Base-by-base conservation (phyloP, 2,329 filamentous ascomycete species). In the Helminthosporium solani region DNA sequence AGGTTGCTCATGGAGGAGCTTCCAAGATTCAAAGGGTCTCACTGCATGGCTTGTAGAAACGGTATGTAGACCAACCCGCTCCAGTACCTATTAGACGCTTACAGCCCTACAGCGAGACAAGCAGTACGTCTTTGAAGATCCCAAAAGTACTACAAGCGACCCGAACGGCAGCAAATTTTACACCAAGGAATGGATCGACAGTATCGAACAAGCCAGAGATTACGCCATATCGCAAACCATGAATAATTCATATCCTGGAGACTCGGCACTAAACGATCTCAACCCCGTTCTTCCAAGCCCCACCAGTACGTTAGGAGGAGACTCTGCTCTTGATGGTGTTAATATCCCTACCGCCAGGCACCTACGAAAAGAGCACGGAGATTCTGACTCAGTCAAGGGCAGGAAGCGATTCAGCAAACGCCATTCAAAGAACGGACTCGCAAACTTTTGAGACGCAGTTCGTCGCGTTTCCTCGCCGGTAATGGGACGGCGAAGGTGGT, bases 361-460 rank as follows among this genome's bases (percentile, higher is more conserved):
- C 61, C 67, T 73, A 45, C 73, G 61, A 61, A 78, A 68, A 70
- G 78, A 71, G 56, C 67, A 61, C 54, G 72, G 70, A 40, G 78
- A 81, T 54, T 68, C 71, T 38, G 78, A 80, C 41, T 79, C 77
- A n/a, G 60, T 78, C 14, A 83, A 81, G 64, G 78, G 78, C 39
- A 75, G 78, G 56, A 84, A 83, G 64, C 72, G 82, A 39, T 97
- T 96, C 72, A 96, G 90, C 73, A 94, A 94, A 73, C 80, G 92
- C 57, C 90, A 96, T 72, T 95, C 88, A 14, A 95, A 95, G 73
- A 96, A 90, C 68, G 91, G 92, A n/a, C 80, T 96, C 39, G 90
- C 90, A 21, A 87, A 91, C 39, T 96, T 96, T 66, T 95, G 70
- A 70, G 47, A 40, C 48, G 47, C 28, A 31, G 35, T 4, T 46